phyloP scores from a whole-genome alignment of 78 protist species.

The Polysphondylium violaceum region DNA sequence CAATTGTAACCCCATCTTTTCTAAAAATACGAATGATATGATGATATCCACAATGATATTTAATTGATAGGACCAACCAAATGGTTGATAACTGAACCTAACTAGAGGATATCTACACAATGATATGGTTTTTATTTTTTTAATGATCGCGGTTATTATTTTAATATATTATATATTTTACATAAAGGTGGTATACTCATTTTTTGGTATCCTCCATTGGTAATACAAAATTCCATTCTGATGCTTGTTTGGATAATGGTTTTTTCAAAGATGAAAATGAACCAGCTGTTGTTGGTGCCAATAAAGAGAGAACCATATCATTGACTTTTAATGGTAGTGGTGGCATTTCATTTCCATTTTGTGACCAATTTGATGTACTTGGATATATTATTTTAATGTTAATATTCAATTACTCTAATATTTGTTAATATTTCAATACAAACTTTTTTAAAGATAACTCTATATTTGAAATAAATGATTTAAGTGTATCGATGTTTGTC shows the following conservation, averaged over 20 bases:
- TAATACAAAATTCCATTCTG: slow-evolving; percentile 19
- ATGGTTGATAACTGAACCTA: too few relatives aligned
- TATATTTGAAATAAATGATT: slow-evolving; percentile 24
- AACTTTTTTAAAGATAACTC: slow-evolving; percentile 18
- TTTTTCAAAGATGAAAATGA: slow-evolving; percentile 1
- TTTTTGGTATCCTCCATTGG: too few relatives aligned
- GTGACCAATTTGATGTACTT: neutral
- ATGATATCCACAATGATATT: too few relatives aligned
- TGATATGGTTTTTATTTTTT: too few relatives aligned
- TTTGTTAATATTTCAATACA: neutral
- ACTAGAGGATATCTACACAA: too few relatives aligned
- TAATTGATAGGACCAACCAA: too few relatives aligned
- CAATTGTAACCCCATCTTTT: too few relatives aligned
- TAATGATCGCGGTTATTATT: too few relatives aligned
- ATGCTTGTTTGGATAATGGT: slow-evolving; percentile 3
- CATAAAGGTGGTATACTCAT: too few relatives aligned
- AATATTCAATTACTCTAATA: neutral
- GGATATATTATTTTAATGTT: neutral
- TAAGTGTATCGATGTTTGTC: neutral
- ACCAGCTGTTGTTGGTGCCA: neutral
- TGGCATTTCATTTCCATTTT: slow-evolving; percentile 54
- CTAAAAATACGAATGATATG: too few relatives aligned
- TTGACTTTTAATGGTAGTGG: slow-evolving; percentile 69
- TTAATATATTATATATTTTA: too few relatives aligned
- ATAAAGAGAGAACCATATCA: slow-evolving; percentile 27